These are phyloP conservation scores for Candida gorgasii DNA, from an alignment of 805 yeast species.

Conservation along the genomic window DNA sequence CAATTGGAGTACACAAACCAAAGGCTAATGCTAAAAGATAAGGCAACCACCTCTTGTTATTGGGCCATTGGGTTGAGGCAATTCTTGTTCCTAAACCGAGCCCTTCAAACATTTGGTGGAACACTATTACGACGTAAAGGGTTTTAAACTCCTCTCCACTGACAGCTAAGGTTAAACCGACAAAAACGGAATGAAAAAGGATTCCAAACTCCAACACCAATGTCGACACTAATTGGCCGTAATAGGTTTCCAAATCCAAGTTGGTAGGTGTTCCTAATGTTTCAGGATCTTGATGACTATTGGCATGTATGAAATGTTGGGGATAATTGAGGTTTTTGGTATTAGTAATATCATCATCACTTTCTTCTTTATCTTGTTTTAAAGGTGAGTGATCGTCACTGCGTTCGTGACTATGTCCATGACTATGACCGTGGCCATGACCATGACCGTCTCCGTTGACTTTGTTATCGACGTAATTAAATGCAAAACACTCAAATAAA, in stretches of 20 bases:
- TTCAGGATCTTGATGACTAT: conserved; percentile 48
- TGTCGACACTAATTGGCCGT: conserved; percentile 50
- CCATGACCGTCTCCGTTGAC: conserved; percentile 20
- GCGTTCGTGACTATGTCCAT: conserved; percentile 45
- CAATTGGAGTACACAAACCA: conserved; percentile 66
- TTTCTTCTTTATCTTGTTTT: conserved; percentile 23
- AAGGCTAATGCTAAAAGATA: conserved; percentile 56
- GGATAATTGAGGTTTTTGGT: conserved; percentile 24
- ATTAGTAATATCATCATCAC: conserved; percentile 12
- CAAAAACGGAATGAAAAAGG: conserved; percentile 78
- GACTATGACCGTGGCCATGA: conserved; percentile 53
- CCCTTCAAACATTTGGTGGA: conserved; percentile 86
- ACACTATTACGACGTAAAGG: conserved; percentile 66
- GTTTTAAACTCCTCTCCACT: conserved; percentile 75
- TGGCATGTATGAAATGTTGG: conserved; percentile 46
- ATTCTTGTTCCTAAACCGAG: conserved; percentile 78
- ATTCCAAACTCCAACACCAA: conserved; percentile 75
- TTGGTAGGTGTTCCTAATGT: conserved; percentile 35
- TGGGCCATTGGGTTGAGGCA: conserved; percentile 40
- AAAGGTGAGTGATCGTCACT: conserved; percentile 26
- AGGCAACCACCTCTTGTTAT: conserved; percentile 48
- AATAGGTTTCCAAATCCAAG: conserved; percentile 47
- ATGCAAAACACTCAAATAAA: conserved; percentile 52
- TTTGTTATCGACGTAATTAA: conserved; percentile 44
- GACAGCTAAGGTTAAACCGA: conserved; percentile 76